Percentiles rank a stretch among this genome's conserved stretches.
phyloP scores from a whole-genome alignment of 306 rosid species.

The Inga laurina region DNA sequence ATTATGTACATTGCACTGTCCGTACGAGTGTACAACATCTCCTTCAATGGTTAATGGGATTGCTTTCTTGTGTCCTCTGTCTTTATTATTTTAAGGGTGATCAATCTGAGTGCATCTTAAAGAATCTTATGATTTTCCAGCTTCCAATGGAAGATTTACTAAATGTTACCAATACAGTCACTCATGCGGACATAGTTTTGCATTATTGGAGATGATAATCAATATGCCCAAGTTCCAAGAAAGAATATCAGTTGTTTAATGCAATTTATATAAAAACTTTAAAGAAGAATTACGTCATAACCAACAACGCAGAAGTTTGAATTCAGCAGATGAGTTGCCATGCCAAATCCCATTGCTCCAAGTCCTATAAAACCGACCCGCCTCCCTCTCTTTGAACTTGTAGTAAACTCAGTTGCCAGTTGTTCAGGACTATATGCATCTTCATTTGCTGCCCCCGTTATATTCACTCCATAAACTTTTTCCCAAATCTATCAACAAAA shows the following conservation, averaged over 20 bases:
- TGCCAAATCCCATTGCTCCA: slow-evolving; percentile 99
- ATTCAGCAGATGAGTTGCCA: slow-evolving; percentile 86
- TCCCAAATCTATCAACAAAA: slow-evolving; percentile 67
- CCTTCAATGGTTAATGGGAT: not conserved
- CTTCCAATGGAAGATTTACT: slow-evolving; percentile 10
- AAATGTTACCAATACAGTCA: not conserved
- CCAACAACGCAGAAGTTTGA: slow-evolving; percentile 75
- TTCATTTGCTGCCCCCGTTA: slow-evolving; percentile 68
- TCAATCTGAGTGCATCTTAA: slow-evolving; percentile 10
- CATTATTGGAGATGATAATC: slow-evolving; percentile 16
- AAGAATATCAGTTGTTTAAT: slow-evolving; percentile 15
- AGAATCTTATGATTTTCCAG: slow-evolving; percentile 12
- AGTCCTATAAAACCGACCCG: slow-evolving; percentile 94
- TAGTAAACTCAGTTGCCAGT: slow-evolving; percentile 59
- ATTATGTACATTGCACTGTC: not conserved
- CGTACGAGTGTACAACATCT: not conserved
- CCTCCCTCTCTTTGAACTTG: slow-evolving; percentile 48
- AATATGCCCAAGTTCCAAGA: slow-evolving; percentile 1
- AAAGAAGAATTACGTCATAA: slow-evolving; percentile 74
- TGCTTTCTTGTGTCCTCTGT: not conserved
- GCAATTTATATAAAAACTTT: slow-evolving; percentile 28
- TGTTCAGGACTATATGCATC: slow-evolving; percentile 71
- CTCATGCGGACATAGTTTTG: not conserved
- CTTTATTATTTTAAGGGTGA: not conserved
- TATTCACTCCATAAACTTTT: slow-evolving; percentile 65